A percentile compares a stretch with the other conserved stretches of the same genome.
Evolutionary conservation across 2,329 filamentous ascomycete species (phyloP).

Genomic region (Beauveria sp.): DNA sequence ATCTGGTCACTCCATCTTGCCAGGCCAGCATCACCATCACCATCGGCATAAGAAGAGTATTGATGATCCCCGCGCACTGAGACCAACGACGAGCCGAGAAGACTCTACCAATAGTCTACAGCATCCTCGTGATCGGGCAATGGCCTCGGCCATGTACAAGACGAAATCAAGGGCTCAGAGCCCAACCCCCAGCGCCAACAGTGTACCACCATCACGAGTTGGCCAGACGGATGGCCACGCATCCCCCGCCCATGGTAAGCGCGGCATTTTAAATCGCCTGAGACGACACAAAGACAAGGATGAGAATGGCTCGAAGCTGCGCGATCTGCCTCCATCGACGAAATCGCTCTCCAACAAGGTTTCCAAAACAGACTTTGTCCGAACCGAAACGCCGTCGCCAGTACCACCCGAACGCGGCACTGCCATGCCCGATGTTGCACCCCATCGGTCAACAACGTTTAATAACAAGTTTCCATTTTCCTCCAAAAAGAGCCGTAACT

Average conservation of each 20-base stretch:
- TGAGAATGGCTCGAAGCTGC: constrained; percentile 31
- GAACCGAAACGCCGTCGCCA: constrained; percentile 27
- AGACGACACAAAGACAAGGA: constrained; percentile 49
- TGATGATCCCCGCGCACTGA: constrained; percentile 56
- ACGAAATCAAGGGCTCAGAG: constrained; percentile 61
- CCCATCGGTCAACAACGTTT: constrained; percentile 42
- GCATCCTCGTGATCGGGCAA: constrained; percentile 44
- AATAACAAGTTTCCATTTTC: constrained; percentile 57
- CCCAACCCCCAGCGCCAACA: constrained; percentile 70
- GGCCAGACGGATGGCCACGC: constrained; percentile 45
- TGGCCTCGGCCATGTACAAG: constrained; percentile 37
- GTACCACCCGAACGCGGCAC: constrained; percentile 24
- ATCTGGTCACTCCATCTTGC: constrained; percentile 39
- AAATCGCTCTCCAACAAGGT: constrained; percentile 44
- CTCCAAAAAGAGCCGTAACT: constrained; percentile 44
- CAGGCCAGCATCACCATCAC: constrained; percentile 45
- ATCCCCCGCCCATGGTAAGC: constrained; percentile 49
- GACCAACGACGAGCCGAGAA: constrained; percentile 69
- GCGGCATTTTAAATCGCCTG: constrained; percentile 42
- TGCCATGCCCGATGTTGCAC: constrained; percentile 20
- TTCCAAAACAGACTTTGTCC: constrained; percentile 39
- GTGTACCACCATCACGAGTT: constrained; percentile 45
- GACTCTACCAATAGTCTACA: constrained; percentile 51
- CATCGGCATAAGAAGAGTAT: constrained; percentile 60
- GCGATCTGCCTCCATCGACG: constrained; percentile 43